Evolutionary conservation across 768 basidiomycete genomes (phyloP).

Genomic region (Gloeopeniophorella convolvens): DNA sequence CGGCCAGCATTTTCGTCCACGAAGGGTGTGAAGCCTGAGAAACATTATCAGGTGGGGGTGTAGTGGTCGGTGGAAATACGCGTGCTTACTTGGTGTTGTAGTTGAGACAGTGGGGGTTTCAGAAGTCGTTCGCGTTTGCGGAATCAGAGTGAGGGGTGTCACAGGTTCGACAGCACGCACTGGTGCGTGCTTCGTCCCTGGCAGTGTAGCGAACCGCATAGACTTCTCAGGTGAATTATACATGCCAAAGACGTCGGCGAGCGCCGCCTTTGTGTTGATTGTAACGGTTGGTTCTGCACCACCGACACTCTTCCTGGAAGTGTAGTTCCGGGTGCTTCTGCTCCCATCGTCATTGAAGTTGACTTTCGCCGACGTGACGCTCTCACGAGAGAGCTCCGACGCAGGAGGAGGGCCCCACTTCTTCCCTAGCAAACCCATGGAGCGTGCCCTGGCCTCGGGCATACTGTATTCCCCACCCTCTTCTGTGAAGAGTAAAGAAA

Average conservation of each 20-base stretch:
- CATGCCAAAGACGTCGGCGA: constrained; percentile 92
- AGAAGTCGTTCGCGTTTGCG: constrained; percentile 16
- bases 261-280: constrained; percentile 93
- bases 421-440: constrained; percentile 78
- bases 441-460: constrained; percentile 75
- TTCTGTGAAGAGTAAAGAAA: constrained; percentile 66
- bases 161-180: constrained; percentile 60
- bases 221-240: constrained; percentile 89
- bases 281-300: constrained; percentile 80
- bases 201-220: constrained; percentile 38
- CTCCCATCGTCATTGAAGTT: constrained; percentile 58
- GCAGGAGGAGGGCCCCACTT: constrained; percentile 69
- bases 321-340: constrained; percentile 33
- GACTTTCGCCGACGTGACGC: constrained; percentile 28
- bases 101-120: constrained; percentile 25
- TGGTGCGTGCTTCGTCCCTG: constrained; percentile 68
- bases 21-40: constrained; percentile 59
- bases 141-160: constrained; percentile 26
- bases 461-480: constrained; percentile 78
- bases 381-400: constrained; percentile 25
- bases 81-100: constrained; percentile 34
- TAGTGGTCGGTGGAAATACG: not conserved
- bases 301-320: constrained; percentile 40
- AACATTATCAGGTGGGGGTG: not conserved
- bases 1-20: constrained; percentile 50